Base-by-base conservation (phyloP, 805 yeast genomes). In the Helenozyma rhizophorensis region DNA sequence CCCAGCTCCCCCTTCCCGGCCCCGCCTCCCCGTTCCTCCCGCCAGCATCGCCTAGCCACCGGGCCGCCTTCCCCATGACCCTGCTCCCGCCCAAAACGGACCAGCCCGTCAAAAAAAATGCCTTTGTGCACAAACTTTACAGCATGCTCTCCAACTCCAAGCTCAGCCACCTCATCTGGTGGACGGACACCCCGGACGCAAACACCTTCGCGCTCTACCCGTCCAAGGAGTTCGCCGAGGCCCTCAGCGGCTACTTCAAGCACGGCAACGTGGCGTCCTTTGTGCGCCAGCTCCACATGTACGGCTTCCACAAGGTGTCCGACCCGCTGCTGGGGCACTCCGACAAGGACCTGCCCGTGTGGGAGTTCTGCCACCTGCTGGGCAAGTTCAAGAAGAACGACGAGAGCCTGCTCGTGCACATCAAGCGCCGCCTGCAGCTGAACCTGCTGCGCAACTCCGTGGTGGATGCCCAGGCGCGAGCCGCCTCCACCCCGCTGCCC, bases 281-380 rank as follows among this genome's bases (percentile, higher is more conserved):
- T 64, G 96, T 90, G 22, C 76, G 97, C 28, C 97, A 90, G 60
- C 66, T 89, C 28, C 95, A 90, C 65, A 90, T 89, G 97, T 88
- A 88, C 56, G 96, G 96, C 1, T 88, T 89, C 64, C 96, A 89
- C 58, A 88, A 89, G 61, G 80, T 83, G 7, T 74, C 63, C 40
- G 78, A 74, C 39, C 68, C 66, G 8, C 48, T 29, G 26, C 26
- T 25, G 21, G 34, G 33, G 10, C 37, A 31, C 16, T 25, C 24
- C 16, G 50, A 43, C 32, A 49, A 49, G 26, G 58, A 53, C 25
- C 47, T 58, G 6, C 62, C 68, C 8, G 58, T 74, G 4, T 75
- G 80, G 80, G 80, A 74, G 47, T 75, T 75, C 53, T 70, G 74
- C 39, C 80, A 75, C 41, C 56, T 67, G 28, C 54, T 65, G 26